A percentile compares a stretch with the other conserved stretches of the same genome.
Conservation (phyloP, 208 protist species). For the Leishmania mexicana region DNA sequence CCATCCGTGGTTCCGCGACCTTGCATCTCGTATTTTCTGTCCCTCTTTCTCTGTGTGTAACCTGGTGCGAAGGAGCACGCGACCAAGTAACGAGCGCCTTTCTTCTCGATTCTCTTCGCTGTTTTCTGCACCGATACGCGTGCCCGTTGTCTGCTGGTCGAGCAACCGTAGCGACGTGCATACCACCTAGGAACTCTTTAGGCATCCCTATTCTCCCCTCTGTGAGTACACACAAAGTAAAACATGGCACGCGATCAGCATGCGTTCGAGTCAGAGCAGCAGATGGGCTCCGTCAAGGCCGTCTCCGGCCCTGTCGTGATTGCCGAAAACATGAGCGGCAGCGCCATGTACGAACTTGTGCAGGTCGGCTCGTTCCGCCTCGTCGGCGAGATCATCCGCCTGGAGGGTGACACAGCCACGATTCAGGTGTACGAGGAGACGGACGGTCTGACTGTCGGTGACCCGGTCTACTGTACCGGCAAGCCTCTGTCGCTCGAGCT, state of each 20-base stretch:
- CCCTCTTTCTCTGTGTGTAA: neutral
- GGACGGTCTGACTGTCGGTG: constrained; percentile 99
- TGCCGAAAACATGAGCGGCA: constrained; percentile 99
- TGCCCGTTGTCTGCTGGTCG: neutral
- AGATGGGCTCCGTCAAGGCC: constrained; percentile 86
- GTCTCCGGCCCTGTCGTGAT: constrained; percentile 98
- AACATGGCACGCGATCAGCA: constrained; percentile 65
- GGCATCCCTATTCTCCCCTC: neutral
- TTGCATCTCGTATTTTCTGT: neutral
- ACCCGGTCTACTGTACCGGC: constrained; percentile 98
- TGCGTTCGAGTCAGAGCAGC: constrained; percentile 79
- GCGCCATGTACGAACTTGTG: constrained; percentile 99
- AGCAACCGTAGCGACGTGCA: neutral
- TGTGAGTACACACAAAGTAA: too few relatives aligned
- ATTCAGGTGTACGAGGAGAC: constrained; percentile 99
- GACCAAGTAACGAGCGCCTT: neutral
- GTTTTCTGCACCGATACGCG: neutral
- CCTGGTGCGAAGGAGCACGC: neutral
- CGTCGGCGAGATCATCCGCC: constrained; percentile 99
- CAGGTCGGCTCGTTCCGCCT: constrained; percentile 98
- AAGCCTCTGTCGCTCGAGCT: constrained; percentile 99
- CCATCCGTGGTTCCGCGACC: neutral
- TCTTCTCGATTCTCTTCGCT: neutral
- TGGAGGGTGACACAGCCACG: constrained; percentile 99
- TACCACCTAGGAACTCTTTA: neutral